A percentile compares a stretch with the other conserved stretches of the same genome.
Evolutionary conservation across 163 green algal species (phyloP).

Genomic region (Prototheca wickerhamii): DNA sequence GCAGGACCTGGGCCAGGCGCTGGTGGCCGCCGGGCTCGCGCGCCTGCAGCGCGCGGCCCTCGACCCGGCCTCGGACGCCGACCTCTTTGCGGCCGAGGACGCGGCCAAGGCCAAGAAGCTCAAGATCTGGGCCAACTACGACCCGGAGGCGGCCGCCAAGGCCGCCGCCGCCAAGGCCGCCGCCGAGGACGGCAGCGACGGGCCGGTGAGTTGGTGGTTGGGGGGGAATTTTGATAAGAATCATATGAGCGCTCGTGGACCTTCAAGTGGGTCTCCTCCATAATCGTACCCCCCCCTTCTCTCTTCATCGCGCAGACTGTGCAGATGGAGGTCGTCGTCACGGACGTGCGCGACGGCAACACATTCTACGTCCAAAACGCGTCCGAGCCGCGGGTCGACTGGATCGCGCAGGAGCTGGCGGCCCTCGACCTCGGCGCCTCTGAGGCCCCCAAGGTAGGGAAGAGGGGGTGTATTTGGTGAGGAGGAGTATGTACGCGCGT

Average conservation of each 20-base stretch:
- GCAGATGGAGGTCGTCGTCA: slow-evolving; percentile 13
- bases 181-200: slow-evolving; percentile 1
- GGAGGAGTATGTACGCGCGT: no score
- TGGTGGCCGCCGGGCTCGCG: slow-evolving; percentile 57
- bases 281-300: no score
- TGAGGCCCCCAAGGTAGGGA: slow-evolving; percentile 4
- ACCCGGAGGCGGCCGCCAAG: slow-evolving; percentile 33
- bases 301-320: not conserved
- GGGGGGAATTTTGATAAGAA: not conserved
- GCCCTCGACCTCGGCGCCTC: slow-evolving; percentile 17
- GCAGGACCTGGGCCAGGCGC: slow-evolving; percentile 35
- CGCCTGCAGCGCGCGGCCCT: slow-evolving; percentile 58
- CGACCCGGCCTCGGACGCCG: slow-evolving; percentile 35
- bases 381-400: slow-evolving; percentile 56
- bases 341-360: slow-evolving; percentile 17
- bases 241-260: no score
- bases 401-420: slow-evolving; percentile 62
- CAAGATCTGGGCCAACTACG: slow-evolving; percentile 82
- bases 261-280: no score
- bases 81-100: slow-evolving; percentile 56
- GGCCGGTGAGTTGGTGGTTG: not conserved
- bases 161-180: slow-evolving; percentile 20
- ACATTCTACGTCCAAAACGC: slow-evolving; percentile 35
- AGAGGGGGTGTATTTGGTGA: no score
- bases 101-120: slow-evolving; percentile 56